Conservation (phyloP, 2,329 filamentous ascomycete species). For the Blumeria hordei region DNA sequence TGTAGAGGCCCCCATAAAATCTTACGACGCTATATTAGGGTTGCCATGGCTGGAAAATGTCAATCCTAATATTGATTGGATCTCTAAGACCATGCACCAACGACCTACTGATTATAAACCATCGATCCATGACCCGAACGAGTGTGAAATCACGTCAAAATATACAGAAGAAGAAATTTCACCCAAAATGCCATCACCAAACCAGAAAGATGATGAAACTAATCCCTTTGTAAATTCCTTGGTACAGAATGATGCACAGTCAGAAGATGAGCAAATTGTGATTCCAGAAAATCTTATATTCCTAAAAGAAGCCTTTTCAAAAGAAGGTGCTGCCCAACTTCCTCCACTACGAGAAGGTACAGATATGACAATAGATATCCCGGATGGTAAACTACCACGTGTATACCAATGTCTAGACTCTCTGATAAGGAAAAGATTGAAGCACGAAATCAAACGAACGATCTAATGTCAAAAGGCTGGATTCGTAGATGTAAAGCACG, state of each 20-base stretch:
- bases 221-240: background rate
- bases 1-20: background rate
- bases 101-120: background rate
- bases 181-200: background rate
- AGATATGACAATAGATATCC: background rate
- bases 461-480: background rate
- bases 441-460: background rate
- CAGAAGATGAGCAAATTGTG: background rate
- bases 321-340: background rate
- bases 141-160: background rate
- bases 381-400: background rate
- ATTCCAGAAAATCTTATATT: background rate
- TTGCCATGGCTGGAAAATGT: background rate
- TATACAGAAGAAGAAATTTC: background rate
- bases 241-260: background rate
- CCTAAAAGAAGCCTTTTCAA: background rate
- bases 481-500: background rate
- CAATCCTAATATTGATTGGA: background rate
- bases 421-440: background rate
- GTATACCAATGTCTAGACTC: background rate
- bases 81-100: background rate
- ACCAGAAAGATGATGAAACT: background rate
- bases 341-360: background rate
- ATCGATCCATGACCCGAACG: background rate
- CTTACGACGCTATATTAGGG: background rate